Evolutionary conservation across 345 rosid species (phyloP), one percentile per base, ranked within the genome.

Genomic region (Salix koriyanagi): DNA sequence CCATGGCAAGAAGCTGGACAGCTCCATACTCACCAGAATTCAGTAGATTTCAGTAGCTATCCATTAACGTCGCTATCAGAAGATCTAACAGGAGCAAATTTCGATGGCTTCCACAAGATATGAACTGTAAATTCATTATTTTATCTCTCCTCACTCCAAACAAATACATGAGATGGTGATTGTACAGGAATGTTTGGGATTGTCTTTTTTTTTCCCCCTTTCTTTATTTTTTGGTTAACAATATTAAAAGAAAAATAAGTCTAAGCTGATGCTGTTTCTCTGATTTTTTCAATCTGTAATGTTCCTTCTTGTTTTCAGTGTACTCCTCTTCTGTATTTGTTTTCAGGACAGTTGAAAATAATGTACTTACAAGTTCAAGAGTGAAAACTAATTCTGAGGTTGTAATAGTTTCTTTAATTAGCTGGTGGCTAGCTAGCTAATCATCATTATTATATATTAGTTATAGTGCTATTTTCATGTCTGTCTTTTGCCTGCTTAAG

Each of bases 1-100:
- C 77, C 89, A 37, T 87, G 89, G 90, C 83, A 79, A 30, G 79
- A 82, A 28, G 84, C 41, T 15, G 75, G 76, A 1, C 84, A 66
- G 30, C 72, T 85, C 46, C 84, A 83, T 16, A 18, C 74, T 68
- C 86, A 82, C 50, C 64, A 70, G 52, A 69, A 72, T 66, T 80
- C 86, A 56, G 84, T 78, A 80, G 83, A 83, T 78, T 86, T 86
- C 85, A 58, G 79, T 84, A 86, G 85, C 85, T 88, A 75, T 81
- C 91, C 82, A 9, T 72, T 89, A 77, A 81, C 88, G 64, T 89
- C 86, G 25, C 81, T 87, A 9, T 89, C 92, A 70, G 87, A 88
- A 66, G 90, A 85, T 86, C 82, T 85, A 85, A 79, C 89, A 58
- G 87, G 42, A 65, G 80, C 77, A 11, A 80, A 77, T 79, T 87